Base-by-base conservation (phyloP, 257 asterid species). In the Ocimum tenuiflorum region DNA sequence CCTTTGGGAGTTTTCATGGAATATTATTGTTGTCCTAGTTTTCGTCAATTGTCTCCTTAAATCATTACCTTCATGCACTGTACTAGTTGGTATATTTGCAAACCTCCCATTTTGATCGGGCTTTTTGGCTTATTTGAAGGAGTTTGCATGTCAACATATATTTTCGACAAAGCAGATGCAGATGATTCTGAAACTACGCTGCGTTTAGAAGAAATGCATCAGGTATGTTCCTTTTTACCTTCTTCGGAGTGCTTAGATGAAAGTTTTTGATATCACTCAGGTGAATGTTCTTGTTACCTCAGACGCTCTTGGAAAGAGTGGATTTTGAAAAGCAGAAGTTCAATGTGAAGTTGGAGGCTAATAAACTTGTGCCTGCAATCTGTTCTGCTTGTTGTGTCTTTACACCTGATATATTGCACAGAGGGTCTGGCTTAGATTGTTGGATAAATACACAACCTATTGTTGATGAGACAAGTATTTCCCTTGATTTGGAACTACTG, bases 181-280 rank as follows among this genome's bases (percentile, higher is more conserved):
- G 74, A 58, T 58, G 82, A 77, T 62, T 56, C 70, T 58, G 73
- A 81, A 14, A 66, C 69, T 73, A 70, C 78, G 35, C 84, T 67
- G 77, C 82, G 81, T 78, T 70, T 94, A 85, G 92, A 90, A 68
- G 97, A 84, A 59, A 88, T 90, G 85, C 78, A 83, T 75, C 89
- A 78, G 95, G 95, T 83, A 57, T 54, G 43, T 68, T 58, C 55
- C 22, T 66, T 54, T 49, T 48, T 65, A 58, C 72, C 57, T 70
- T 59, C 41, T 47, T 18, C 52, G 22, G 14, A n/a, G n/a, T 17
- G 36, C 38, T 41, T 42, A 18, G 39, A 58, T 51, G 42, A 51
- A n/a, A 45, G 35, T 33, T 4, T 60, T 53, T 54, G 70, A 62
- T 63, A 45, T 59, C 46, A 31, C 51, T 65, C 51, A 69, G 49